Evolutionary conservation across 495 filamentous ascomycete species (phyloP).

Genomic region (Xylaria venustula): DNA sequence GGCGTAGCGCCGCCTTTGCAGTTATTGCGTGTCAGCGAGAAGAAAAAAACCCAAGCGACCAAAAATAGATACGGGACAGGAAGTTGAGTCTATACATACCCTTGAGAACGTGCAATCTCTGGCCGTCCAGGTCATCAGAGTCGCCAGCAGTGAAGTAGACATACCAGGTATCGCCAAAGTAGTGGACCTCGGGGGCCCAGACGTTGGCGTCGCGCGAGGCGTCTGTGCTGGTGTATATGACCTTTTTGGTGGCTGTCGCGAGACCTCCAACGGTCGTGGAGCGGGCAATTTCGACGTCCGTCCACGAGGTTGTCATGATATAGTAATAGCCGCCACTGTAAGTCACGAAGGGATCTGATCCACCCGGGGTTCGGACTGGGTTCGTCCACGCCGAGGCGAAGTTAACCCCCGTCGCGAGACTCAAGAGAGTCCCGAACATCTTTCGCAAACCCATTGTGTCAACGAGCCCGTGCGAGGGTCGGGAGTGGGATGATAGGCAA

Average conservation of each 20-base stretch:
- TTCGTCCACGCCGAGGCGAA: constrained; percentile 33
- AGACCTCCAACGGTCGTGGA: constrained; percentile 50
- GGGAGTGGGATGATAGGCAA: background rate
- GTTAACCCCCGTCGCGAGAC: constrained; percentile 9
- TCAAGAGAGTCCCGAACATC: constrained; percentile 4
- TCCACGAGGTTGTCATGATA: constrained; percentile 48
- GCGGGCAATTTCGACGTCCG: constrained; percentile 48
- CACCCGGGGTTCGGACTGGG: constrained; percentile 31
- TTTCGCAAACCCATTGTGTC: background rate
- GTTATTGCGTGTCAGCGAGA: constrained; percentile 10
- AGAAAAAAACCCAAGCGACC: no score
- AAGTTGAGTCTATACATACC: no score
- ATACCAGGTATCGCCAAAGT: constrained; percentile 48
- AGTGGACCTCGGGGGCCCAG: constrained; percentile 57
- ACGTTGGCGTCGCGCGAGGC: constrained; percentile 48
- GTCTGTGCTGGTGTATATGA: constrained; percentile 42
- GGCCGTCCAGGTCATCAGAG: constrained; percentile 26
- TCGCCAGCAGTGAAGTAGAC: constrained; percentile 40
- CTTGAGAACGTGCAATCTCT: constrained; percentile 40
- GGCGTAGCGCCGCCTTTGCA: constrained; percentile 39
- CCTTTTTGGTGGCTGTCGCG: constrained; percentile 44
- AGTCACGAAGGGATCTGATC: constrained; percentile 46
- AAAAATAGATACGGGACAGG: no score
- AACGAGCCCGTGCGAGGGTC: background rate
- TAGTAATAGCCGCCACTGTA: constrained; percentile 55